phyloP scores from a whole-genome alignment of 2,329 filamentous ascomycete species.

The Fusarium annulatum region DNA sequence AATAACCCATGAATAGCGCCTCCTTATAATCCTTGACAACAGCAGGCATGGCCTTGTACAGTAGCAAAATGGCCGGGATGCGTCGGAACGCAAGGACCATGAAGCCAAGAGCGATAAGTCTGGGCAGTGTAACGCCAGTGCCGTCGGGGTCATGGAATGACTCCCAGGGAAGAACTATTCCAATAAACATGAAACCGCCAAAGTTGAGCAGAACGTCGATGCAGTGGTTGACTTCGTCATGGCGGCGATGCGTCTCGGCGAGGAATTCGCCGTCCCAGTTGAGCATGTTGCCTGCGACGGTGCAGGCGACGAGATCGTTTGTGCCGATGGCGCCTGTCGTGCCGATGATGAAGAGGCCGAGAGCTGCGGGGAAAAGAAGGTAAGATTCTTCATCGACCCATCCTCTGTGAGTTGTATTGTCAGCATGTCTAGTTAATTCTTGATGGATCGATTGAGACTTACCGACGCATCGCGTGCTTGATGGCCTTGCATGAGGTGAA shows the following conservation, averaged over 20 bases:
- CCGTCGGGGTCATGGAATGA: conserved; percentile 63
- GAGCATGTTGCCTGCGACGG: conserved; percentile 67
- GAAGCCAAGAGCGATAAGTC: conserved; percentile 63
- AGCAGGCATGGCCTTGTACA: conserved; percentile 66
- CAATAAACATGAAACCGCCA: conserved; percentile 70
- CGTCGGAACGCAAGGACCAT: conserved; percentile 66
- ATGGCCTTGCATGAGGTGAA: conserved; percentile 59
- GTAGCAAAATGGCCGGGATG: conserved; percentile 65
- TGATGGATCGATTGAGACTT: background rate
- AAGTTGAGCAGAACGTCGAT: conserved; percentile 70
- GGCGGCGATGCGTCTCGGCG: conserved; percentile 63
- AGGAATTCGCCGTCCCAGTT: conserved; percentile 73
- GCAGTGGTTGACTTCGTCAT: conserved; percentile 70
- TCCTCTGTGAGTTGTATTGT: conserved; percentile 46
- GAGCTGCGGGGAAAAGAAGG: conserved; percentile 61
- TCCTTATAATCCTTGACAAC: conserved; percentile 65
- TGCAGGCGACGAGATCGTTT: conserved; percentile 70
- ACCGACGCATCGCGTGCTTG: conserved; percentile 54
- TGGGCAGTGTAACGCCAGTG: conserved; percentile 63
- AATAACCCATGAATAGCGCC: conserved; percentile 72
- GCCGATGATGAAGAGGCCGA: conserved; percentile 68
- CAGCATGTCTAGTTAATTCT: too few relatives aligned
- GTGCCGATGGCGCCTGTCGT: conserved; percentile 68
- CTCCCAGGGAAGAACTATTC: conserved; percentile 65
- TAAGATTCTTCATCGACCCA: conserved; percentile 69